Evolutionary conservation across 2,329 filamentous ascomycete genomes (phyloP), one percentile per base, ranked within the genome.

Genomic region (Plectosphaerella cucumerina): DNA sequence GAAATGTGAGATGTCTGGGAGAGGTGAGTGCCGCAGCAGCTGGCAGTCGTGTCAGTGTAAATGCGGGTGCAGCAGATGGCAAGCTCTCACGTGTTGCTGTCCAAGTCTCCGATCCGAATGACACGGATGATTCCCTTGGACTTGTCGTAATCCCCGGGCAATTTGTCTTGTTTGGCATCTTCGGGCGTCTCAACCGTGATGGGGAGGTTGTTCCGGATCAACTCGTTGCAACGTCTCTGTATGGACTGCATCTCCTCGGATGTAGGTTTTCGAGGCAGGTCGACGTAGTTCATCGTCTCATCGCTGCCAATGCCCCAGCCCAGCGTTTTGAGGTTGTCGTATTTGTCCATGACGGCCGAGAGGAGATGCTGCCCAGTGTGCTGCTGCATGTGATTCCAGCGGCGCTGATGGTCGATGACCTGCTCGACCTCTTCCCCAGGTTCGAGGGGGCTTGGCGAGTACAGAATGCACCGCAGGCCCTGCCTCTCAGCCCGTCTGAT

Each of bases 311-410:
- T 66, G 0, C 64, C 64, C 64, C 64, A 66, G 0, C 64, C 64
- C 0, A 66, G 51, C 0, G 64, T 66, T 2, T 58, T 57, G 2
- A 66, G 57, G 6, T 53, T 52, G 1, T 62, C 54, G 15, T 51
- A 49, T 0, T 55, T 60, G 35, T 62, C 54, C 63, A 66, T 64
- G 4, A 66, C 50, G 1, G 64, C 64, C 0, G 64, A 66, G 2
- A 66, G 55, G 2, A 66, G 59, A 31, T 66, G 64, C 8, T 66
- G 64, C 1, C 64, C 63, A 0, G 64, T 66, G 18, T 66, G 64
- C 6, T 66, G 64, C 12, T 66, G 64, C 64, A 66, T 66, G 11
- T 66, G 63, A 44, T 66, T 60, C 62, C 63, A 66, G n/a, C 64
- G 59, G 0, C 64, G 61, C 5, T 50, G 23, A 50, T 59, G 64